Evolutionary conservation across 495 filamentous ascomycete genomes (phyloP).

Genomic region (Chlorociboria aeruginascens): DNA sequence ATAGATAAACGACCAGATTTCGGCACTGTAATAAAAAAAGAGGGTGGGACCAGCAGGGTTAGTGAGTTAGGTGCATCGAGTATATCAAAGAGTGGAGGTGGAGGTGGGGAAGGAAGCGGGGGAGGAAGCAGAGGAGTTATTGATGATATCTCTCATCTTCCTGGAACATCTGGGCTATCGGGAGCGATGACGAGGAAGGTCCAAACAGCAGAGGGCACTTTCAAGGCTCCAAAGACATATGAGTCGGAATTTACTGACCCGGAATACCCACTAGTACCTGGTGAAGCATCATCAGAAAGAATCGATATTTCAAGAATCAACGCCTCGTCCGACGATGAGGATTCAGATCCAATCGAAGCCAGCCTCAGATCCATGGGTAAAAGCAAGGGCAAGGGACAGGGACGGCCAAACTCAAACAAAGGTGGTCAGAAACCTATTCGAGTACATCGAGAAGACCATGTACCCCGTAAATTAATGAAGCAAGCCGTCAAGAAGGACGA

Average conservation of each 20-base stretch:
- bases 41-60: too few species aligned
- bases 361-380: not conserved
- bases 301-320: slow-evolving; percentile 19
- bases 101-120: not conserved
- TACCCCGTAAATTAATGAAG: slow-evolving; percentile 28
- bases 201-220: not conserved
- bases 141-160: too few species aligned
- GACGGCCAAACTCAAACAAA: slow-evolving; percentile 3
- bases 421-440: slow-evolving; percentile 33
- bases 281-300: not conserved
- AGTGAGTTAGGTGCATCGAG: too few species aligned
- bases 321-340: slow-evolving; percentile 4
- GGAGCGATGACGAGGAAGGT: not conserved
- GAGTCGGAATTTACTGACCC: slow-evolving; percentile 1
- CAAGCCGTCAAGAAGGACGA: slow-evolving; percentile 38
- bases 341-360: slow-evolving; percentile 1
- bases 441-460: slow-evolving; percentile 38
- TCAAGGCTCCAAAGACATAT: not conserved
- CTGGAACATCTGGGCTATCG: too few species aligned
- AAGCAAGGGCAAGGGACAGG: not conserved
- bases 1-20: too few species aligned
- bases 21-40: too few species aligned
- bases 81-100: too few species aligned
- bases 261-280: slow-evolving; percentile 17
- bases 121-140: not conserved